A percentile compares a stretch with the other conserved stretches of the same genome.
Conservation (phyloP, 257 asterid genomes). For the Nicotiana knightiana region DNA sequence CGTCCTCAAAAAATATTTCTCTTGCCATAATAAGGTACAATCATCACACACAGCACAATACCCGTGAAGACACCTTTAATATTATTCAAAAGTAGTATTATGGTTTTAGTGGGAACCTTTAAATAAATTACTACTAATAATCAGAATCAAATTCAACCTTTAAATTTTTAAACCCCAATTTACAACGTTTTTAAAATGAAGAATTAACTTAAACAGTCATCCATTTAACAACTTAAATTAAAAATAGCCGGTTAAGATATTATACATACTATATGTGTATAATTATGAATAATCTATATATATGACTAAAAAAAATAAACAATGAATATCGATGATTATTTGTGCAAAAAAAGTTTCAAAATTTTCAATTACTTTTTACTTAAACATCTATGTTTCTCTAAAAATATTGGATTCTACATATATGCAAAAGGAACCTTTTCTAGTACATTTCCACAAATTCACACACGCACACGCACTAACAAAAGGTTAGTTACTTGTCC, state of each 20-base stretch:
- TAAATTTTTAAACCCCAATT: no score
- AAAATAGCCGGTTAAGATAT: no score
- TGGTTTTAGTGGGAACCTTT: slow-evolving; percentile 17
- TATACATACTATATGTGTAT: no score
- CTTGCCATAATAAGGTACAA: background rate
- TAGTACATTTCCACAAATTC: slow-evolving; percentile 19
- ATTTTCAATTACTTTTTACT: background rate
- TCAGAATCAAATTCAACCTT: background rate
- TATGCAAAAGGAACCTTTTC: background rate
- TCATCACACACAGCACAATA: background rate
- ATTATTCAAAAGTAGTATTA: background rate
- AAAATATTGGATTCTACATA: background rate
- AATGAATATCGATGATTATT: no score
- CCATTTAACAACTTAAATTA: no score
- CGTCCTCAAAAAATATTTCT: background rate
- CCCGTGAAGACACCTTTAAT: background rate
- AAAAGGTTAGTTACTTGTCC: background rate
- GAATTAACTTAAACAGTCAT: no score
- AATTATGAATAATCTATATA: no score
- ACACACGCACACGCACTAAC: slow-evolving; percentile 17
- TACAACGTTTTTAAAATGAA: background rate
- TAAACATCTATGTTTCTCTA: background rate
- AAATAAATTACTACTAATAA: background rate
- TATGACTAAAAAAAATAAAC: no score
- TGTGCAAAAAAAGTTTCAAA: no score